phyloP scores from a whole-genome alignment of 768 basidiomycete species.

The Dacryopinax spathularia region DNA sequence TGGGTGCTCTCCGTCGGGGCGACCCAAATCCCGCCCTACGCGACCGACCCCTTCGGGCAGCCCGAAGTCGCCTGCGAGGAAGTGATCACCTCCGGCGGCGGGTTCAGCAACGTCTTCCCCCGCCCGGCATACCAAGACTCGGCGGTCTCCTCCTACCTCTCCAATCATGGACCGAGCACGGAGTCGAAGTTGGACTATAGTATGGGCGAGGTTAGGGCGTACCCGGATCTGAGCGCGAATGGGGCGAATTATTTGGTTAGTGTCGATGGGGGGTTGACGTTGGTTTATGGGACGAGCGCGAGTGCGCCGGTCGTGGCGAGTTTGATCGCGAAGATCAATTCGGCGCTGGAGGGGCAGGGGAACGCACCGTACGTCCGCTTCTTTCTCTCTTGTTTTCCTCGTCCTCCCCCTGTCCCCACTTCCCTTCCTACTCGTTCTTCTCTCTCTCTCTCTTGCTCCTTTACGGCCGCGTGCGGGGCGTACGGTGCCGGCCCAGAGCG shows the following conservation, averaged over 20 bases:
- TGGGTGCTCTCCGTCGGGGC: conserved; percentile 30
- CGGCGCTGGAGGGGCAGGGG: not conserved
- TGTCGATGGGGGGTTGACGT: not conserved
- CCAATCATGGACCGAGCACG: not conserved
- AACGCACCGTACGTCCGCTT: not conserved
- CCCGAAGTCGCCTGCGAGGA: conserved; percentile 33
- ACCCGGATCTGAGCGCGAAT: not conserved
- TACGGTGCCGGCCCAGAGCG: not conserved
- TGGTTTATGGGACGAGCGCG: conserved; percentile 4
- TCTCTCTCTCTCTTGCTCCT: no score
- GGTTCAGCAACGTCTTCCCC: conserved; percentile 21
- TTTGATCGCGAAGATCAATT: conserved; percentile 5
- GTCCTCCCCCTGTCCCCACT: no score
- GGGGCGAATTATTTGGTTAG: not conserved
- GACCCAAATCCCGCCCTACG: conserved; percentile 32
- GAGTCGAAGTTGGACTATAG: not conserved
- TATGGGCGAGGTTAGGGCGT: not conserved
- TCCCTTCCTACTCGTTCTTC: no score
- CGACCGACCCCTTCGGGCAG: conserved; percentile 26
- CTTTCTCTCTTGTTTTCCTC: no score
- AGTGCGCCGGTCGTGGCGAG: conserved; percentile 5
- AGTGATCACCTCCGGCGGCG: conserved; percentile 13
- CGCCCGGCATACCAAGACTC: conserved; percentile 19
- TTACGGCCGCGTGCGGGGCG: no score
- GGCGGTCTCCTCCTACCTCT: not conserved